Conservation (phyloP, 805 yeast species). For the Teunomyces aglyptinius region DNA sequence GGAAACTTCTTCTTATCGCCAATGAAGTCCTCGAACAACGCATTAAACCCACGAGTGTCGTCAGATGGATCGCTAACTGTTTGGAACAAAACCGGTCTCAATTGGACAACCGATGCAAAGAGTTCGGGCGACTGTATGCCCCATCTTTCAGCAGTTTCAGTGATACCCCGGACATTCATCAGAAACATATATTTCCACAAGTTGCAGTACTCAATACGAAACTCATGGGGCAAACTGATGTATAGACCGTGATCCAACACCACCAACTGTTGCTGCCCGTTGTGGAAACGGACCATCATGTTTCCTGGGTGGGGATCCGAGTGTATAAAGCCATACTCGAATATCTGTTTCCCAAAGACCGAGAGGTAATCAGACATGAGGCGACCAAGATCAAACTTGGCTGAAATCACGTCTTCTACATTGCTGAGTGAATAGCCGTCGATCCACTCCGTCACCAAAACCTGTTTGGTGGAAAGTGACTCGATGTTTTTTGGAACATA, state of each 20-base stretch:
- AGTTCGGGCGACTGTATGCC: conserved; percentile 66
- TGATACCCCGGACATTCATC: conserved; percentile 47
- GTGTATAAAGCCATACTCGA: conserved; percentile 66
- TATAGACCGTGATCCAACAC: conserved; percentile 76
- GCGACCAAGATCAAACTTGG: conserved; percentile 35
- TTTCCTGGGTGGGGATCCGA: conserved; percentile 86
- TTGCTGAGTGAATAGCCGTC: conserved; percentile 63
- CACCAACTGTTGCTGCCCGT: conserved; percentile 54
- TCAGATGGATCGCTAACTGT: neutral
- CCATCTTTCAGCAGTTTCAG: conserved; percentile 55
- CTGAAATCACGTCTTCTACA: conserved; percentile 38
- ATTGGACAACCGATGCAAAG: conserved; percentile 54
- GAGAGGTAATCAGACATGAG: conserved; percentile 52
- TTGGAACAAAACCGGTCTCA: conserved; percentile 34
- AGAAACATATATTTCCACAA: conserved; percentile 65
- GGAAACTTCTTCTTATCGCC: conserved; percentile 68
- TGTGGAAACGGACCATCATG: conserved; percentile 40
- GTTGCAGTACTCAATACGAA: conserved; percentile 54
- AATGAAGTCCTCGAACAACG: conserved; percentile 54
- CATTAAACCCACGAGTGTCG: conserved; percentile 36
- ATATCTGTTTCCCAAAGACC: conserved; percentile 57
- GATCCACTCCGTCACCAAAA: conserved; percentile 72
- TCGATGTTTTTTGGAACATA: conserved; percentile 50
- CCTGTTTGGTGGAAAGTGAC: conserved; percentile 27
- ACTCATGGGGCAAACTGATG: conserved; percentile 48